Evolutionary conservation across 352 stramenopile species (phyloP).

Genomic region (Aphanomyces cochlioides): DNA sequence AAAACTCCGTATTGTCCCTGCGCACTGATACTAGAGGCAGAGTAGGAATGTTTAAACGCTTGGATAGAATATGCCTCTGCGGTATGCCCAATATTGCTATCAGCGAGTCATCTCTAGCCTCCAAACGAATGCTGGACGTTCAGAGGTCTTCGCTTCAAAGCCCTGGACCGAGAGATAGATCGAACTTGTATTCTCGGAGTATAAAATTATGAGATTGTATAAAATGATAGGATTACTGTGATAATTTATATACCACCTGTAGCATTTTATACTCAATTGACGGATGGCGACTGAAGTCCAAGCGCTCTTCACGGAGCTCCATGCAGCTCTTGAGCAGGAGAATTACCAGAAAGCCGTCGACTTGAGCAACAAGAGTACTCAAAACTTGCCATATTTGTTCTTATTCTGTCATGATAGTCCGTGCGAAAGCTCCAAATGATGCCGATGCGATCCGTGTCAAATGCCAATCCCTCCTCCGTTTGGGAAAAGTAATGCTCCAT

Average conservation of each 20-base stretch:
- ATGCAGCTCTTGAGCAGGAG: slow-evolving; percentile 65
- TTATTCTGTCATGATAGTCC: slow-evolving; percentile 41
- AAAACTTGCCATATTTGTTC: neutral
- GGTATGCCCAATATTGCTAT: too few relatives aligned
- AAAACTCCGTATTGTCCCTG: too few relatives aligned
- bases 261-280: slow-evolving; percentile 14
- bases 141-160: too few relatives aligned
- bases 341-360: slow-evolving; percentile 76
- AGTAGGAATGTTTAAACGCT: too few relatives aligned
- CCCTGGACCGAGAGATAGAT: too few relatives aligned
- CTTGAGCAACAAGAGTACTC: slow-evolving; percentile 84
- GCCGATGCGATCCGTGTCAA: slow-evolving; percentile 57
- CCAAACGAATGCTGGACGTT: too few relatives aligned
- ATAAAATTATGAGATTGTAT: too few relatives aligned
- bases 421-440: slow-evolving; percentile 65
- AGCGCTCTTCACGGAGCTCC: slow-evolving; percentile 71
- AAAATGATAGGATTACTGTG: neutral
- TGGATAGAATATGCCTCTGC: too few relatives aligned
- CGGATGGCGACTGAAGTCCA: slow-evolving; percentile 17
- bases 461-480: slow-evolving; percentile 76
- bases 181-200: too few relatives aligned
- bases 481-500: slow-evolving; percentile 54
- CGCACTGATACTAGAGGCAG: too few relatives aligned
- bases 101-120: too few relatives aligned
- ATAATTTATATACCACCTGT: neutral